Conservation (phyloP, 129 eudicot species). For the Flaveria linearis region DNA sequence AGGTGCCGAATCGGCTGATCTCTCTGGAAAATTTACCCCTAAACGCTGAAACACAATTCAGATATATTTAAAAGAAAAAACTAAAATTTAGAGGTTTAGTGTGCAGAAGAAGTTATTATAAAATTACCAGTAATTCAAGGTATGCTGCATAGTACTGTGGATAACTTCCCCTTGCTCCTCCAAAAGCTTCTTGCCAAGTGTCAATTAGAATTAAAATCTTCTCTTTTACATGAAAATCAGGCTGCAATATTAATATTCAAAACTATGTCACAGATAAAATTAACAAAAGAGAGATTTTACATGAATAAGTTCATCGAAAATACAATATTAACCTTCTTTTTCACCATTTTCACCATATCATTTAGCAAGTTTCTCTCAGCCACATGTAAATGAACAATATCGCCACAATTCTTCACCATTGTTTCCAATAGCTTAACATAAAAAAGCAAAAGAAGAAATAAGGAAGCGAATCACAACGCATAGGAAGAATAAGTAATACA, state of each 20-base stretch:
- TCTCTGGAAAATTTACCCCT: slow-evolving; percentile 89
- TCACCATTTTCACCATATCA: slow-evolving; percentile 85
- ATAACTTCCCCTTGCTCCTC: slow-evolving; percentile 87
- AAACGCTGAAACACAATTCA: slow-evolving; percentile 58
- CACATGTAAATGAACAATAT: slow-evolving; percentile 79
- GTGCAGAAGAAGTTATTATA: not conserved
- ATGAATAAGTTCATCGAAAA: not conserved
- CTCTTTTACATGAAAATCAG: slow-evolving; percentile 88
- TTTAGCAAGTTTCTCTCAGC: slow-evolving; percentile 81
- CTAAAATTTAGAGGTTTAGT: not conserved
- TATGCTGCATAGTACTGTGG: slow-evolving; percentile 90
- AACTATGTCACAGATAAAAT: slow-evolving; percentile 20
- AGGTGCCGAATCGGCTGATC: slow-evolving; percentile 67
- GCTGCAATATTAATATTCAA: slow-evolving; percentile 43
- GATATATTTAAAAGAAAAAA: not conserved
- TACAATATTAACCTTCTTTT: slow-evolving; percentile 61
- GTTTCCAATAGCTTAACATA: slow-evolving; percentile 78
- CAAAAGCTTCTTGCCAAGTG: slow-evolving; percentile 99
- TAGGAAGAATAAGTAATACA: not conserved
- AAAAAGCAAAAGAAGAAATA: slow-evolving; percentile 8
- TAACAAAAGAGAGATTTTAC: not conserved
- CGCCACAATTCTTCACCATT: slow-evolving; percentile 84
- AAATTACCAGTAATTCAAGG: slow-evolving; percentile 77
- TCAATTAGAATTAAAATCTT: slow-evolving; percentile 84
- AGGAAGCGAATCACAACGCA: not conserved